Percentiles rank a stretch among this genome's conserved stretches.
phyloP scores from a whole-genome alignment of 352 stramenopile species.

The Thraustotheca clavata region DNA sequence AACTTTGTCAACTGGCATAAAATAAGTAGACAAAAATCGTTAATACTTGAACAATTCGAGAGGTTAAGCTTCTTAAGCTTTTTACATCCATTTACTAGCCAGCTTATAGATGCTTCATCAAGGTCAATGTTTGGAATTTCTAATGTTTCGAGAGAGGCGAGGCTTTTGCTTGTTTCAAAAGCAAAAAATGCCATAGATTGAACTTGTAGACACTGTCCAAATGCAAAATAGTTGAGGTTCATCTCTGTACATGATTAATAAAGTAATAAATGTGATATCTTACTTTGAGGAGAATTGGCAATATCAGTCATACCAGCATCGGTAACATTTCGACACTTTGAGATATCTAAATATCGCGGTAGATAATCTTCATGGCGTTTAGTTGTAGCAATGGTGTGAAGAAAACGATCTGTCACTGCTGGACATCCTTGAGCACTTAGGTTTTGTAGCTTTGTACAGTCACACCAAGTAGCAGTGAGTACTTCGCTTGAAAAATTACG shows the following conservation, averaged over 20 bases:
- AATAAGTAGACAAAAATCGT: slow-evolving; percentile 49
- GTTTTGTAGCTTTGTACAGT: slow-evolving; percentile 43
- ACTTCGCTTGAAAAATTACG: slow-evolving; percentile 44
- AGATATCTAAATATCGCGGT: slow-evolving; percentile 38
- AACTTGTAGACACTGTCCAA: slow-evolving; percentile 49
- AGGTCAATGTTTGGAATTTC: slow-evolving; percentile 38
- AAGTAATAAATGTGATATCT: not conserved
- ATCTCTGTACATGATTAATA: slow-evolving; percentile 19
- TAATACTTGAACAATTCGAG: slow-evolving; percentile 36
- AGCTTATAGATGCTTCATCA: slow-evolving; percentile 59
- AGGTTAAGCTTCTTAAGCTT: slow-evolving; percentile 39
- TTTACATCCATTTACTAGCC: slow-evolving; percentile 51
- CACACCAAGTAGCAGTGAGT: slow-evolving; percentile 44
- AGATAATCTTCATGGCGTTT: slow-evolving; percentile 26
- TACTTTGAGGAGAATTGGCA: slow-evolving; percentile 28
- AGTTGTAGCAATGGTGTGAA: slow-evolving; percentile 47
- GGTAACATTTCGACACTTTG: slow-evolving; percentile 53
- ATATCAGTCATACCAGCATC: slow-evolving; percentile 51
- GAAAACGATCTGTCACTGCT: slow-evolving; percentile 42
- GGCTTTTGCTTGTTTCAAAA: slow-evolving; percentile 39
- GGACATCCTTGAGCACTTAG: slow-evolving; percentile 35
- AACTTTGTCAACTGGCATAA: slow-evolving; percentile 31
- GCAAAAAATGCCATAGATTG: slow-evolving; percentile 69
- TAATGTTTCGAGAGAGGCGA: slow-evolving; percentile 28
- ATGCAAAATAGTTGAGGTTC: slow-evolving; percentile 26